A percentile compares a stretch with the other conserved stretches of the same genome.
Conservation (phyloP, 2,329 filamentous ascomycete species). For the Alternaria sp. region DNA sequence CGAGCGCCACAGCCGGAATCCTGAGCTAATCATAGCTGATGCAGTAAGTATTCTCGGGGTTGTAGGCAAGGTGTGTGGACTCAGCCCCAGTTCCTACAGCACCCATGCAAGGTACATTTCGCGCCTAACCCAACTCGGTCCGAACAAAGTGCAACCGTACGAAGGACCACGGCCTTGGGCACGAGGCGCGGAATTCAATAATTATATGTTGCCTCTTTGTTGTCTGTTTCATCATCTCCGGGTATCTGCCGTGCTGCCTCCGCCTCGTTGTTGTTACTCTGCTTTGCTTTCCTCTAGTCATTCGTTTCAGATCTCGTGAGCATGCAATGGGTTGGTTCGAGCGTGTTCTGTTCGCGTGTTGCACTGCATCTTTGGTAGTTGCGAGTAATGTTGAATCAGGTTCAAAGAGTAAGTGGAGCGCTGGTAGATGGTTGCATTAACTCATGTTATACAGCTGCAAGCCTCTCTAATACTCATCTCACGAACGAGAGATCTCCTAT, state of each 20-base stretch:
- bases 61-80: constrained; percentile 21
- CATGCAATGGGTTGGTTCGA: constrained; percentile 48
- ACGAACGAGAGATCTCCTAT: constrained; percentile 1
- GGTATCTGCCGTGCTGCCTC: constrained; percentile 17
- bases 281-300: constrained; percentile 25
- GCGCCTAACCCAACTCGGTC: constrained; percentile 29
- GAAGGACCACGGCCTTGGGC: constrained; percentile 31
- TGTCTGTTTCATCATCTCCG: constrained; percentile 31
- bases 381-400: neutral
- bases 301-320: constrained; percentile 32
- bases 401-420: neutral
- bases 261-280: constrained; percentile 17
- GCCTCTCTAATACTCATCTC: neutral
- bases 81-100: constrained; percentile 40
- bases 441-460: neutral
- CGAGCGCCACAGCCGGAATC: constrained; percentile 10
- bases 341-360: constrained; percentile 27
- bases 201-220: constrained; percentile 32
- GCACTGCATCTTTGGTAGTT: constrained; percentile 3
- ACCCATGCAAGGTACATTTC: constrained; percentile 16
- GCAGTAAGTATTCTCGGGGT: constrained; percentile 35
- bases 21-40: constrained; percentile 43
- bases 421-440: neutral
- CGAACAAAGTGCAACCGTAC: constrained; percentile 21
- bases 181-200: constrained; percentile 25